Conservation (phyloP, 441 rosid genomes). For the Caryocar brasiliense region DNA sequence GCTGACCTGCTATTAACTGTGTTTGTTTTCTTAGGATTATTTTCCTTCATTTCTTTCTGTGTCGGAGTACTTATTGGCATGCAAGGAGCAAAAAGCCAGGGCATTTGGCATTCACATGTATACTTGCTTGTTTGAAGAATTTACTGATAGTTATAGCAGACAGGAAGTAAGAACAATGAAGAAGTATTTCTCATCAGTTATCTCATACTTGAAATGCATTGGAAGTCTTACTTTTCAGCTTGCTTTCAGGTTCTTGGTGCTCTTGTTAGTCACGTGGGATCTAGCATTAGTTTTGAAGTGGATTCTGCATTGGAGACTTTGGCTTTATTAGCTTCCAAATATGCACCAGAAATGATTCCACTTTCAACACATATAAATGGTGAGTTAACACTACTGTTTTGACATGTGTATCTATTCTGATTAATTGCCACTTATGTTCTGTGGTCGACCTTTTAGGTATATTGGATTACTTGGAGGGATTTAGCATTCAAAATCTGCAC, state of each 20-base stretch:
- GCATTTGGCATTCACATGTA: conserved; percentile 56
- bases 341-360: conserved; percentile 50
- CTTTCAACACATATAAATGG: conserved; percentile 78
- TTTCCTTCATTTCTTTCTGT: conserved; percentile 64
- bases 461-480: conserved; percentile 86
- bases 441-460: conserved; percentile 37
- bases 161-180: conserved; percentile 52
- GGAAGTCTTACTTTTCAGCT: conserved; percentile 10
- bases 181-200: not conserved
- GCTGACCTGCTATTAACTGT: conserved; percentile 4
- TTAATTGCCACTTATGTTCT: not conserved
- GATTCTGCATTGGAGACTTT: conserved; percentile 65
- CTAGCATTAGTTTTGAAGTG: conserved; percentile 61
- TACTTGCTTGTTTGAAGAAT: conserved; percentile 53
- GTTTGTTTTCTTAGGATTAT: conserved; percentile 39
- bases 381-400: conserved; percentile 15
- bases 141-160: conserved; percentile 50
- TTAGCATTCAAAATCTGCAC: conserved; percentile 55
- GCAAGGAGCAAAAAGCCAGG: conserved; percentile 77
- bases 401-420: not conserved
- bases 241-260: conserved; percentile 65
- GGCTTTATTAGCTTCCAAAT: conserved; percentile 49
- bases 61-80: conserved; percentile 58
- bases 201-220: not conserved
- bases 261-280: conserved; percentile 77